These are phyloP conservation scores for Micractinium sp. DNA, from an alignment of 139 green algal species.

Conservation along the genomic window DNA sequence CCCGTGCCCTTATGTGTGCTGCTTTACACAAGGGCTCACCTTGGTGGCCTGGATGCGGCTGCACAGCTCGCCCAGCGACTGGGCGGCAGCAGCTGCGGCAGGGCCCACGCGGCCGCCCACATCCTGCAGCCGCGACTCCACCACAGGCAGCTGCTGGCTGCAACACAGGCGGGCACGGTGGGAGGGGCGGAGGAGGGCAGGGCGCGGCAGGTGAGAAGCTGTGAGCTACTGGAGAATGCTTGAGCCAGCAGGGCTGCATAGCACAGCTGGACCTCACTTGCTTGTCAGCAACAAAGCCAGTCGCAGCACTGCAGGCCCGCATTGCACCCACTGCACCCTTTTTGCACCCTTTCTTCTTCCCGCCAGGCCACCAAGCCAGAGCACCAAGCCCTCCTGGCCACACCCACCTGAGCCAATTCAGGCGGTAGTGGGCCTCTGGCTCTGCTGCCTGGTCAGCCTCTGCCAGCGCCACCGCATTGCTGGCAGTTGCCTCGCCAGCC, in stretches of 20 bases:
- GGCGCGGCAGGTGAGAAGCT: no score
- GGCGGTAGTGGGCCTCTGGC: not conserved
- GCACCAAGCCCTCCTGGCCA: not conserved
- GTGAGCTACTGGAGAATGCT: no score
- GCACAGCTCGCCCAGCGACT: not conserved
- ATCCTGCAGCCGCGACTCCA: slow-evolving; percentile 2
- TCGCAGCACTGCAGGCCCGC: no score
- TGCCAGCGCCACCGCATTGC: not conserved
- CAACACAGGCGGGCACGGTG: not conserved
- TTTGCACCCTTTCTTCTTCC: no score
- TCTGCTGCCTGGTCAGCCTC: not conserved
- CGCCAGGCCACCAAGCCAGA: not conserved
- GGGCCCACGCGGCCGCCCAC: not conserved
- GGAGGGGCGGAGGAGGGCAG: no score
- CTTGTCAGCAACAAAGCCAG: no score
- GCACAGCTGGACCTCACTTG: no score
- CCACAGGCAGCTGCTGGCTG: slow-evolving; percentile 8
- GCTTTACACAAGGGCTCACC: no score
- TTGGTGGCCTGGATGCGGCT: not conserved
- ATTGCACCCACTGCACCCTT: no score
- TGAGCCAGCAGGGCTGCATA: not conserved
- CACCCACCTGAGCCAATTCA: not conserved
- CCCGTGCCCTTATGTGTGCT: no score
- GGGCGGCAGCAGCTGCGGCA: not conserved
- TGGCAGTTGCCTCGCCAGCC: not conserved